Evolutionary conservation across 1,139 yeast genomes (phyloP), one percentile per base, ranked within the genome.

Genomic region (Pichia sorboxylosa): DNA sequence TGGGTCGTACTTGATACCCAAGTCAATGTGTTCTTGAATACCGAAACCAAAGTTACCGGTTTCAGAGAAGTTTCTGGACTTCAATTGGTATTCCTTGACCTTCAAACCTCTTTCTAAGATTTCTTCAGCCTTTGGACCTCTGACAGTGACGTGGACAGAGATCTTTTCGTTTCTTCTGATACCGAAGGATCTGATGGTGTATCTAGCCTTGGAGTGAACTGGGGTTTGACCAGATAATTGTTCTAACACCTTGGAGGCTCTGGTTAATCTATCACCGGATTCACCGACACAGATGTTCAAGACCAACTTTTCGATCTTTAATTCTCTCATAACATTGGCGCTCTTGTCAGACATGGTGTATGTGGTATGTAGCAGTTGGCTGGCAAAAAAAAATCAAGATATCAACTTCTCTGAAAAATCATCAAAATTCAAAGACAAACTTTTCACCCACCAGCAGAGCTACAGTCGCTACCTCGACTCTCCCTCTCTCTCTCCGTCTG

Each of bases 11-110:
- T 92, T 92, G 82, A 90, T 90, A 78, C 98, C 98, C 68, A 90
- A 80, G 69, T 90, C 99, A 61, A 90, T 90, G 80, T 90, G 99
- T 77, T 90, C 99, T 58, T 83, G 84, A 64, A 90, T 77, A 81
- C 99, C 99, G 80, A 90, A 90, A 74, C 98, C 99, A 61, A 90
- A 90, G 96, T 90, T 92, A 72, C 99, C 99, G 61, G 97, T 87
- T 55, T 75, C 84, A 58, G 96, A 84, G 76, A 90, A 90, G 92
- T 90, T 90, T 66, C 69, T 82, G 63, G 70, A 69, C 63, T 69
- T 78, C 65, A 90, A 83, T 73, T 90, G 97, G 74, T 85, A 90
- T 77, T 90, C 99, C 78, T 87, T 90, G 64, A 90, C 99, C 79
- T 90, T 90, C 61, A 90, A 79, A 63, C 98, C 99, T 76, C 99